phyloP scores from a whole-genome alignment of 805 yeast species.

The Spencermartinsiella europaea region DNA sequence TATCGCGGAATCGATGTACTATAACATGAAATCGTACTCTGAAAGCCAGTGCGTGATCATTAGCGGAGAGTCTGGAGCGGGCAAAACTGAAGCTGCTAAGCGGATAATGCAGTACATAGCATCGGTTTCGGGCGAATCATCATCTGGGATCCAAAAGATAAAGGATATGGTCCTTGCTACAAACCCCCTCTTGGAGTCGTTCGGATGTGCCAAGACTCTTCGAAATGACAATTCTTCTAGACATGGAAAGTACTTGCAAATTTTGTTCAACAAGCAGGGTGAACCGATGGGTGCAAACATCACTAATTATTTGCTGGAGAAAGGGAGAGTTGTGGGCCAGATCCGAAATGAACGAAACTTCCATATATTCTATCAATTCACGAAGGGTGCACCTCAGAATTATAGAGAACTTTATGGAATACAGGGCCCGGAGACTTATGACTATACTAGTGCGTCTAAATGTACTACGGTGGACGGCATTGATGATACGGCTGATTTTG shows the following conservation, averaged over 20 bases:
- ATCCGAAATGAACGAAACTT: constrained; percentile 89
- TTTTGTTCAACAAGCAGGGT: constrained; percentile 70
- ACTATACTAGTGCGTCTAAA: constrained; percentile 80
- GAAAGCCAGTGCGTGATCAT: constrained; percentile 97
- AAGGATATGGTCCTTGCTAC: constrained; percentile 98
- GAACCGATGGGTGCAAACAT: constrained; percentile 95
- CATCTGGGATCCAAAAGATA: constrained; percentile 72
- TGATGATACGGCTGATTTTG: constrained; percentile 74
- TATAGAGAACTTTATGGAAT: constrained; percentile 84
- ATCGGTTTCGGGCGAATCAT: constrained; percentile 68
- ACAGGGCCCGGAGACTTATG: constrained; percentile 88
- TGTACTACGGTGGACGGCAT: constrained; percentile 84
- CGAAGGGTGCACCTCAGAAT: constrained; percentile 81
- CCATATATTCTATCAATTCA: constrained; percentile 94
- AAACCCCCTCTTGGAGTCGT: constrained; percentile 83
- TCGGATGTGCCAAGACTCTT: constrained; percentile 90
- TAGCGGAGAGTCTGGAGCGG: constrained; percentile 97
- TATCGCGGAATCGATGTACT: constrained; percentile 95
- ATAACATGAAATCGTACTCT: constrained; percentile 86
- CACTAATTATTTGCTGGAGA: constrained; percentile 89
- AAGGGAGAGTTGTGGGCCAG: constrained; percentile 96
- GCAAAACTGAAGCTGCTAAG: constrained; percentile 97
- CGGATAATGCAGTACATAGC: constrained; percentile 95
- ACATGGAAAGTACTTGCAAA: constrained; percentile 91
- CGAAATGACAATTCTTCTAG: constrained; percentile 86